Conservation (phyloP, 345 rosid genomes). For the Aquilaria malaccensis region DNA sequence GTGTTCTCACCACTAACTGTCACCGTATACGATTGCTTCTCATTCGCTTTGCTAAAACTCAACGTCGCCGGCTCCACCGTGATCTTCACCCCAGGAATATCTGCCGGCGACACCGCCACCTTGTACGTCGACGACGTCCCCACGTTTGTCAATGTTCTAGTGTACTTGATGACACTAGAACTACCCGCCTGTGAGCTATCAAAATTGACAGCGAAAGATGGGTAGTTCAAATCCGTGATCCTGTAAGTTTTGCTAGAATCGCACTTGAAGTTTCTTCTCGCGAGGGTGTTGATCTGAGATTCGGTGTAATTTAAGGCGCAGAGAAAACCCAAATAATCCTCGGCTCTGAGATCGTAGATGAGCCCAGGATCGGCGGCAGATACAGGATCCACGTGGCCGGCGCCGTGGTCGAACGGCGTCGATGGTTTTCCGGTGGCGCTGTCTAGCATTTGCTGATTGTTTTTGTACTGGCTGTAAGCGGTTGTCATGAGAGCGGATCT, state of each 20-base stretch:
- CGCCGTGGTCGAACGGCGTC: slow-evolving; percentile 73
- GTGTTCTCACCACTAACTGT: slow-evolving; percentile 45
- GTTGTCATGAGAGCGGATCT: slow-evolving; percentile 92
- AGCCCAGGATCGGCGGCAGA: slow-evolving; percentile 74
- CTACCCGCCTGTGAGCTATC: slow-evolving; percentile 15
- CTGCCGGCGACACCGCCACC: slow-evolving; percentile 27
- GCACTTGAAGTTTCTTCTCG: slow-evolving; percentile 44
- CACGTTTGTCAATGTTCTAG: slow-evolving; percentile 70
- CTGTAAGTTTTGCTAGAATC: slow-evolving; percentile 38
- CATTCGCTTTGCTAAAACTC: slow-evolving; percentile 43
- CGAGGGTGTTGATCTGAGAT: slow-evolving; percentile 32
- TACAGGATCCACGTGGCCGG: slow-evolving; percentile 79
- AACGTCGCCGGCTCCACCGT: slow-evolving; percentile 54
- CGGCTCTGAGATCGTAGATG: slow-evolving; percentile 57
- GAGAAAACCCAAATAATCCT: slow-evolving; percentile 62
- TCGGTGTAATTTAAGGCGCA: slow-evolving; percentile 65
- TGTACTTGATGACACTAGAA: slow-evolving; percentile 35
- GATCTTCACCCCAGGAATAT: slow-evolving; percentile 39
- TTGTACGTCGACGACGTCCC: slow-evolving; percentile 56
- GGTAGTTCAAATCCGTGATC: slow-evolving; percentile 60
- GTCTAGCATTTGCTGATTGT: slow-evolving; percentile 48
- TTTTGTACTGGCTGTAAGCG: slow-evolving; percentile 56
- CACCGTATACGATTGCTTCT: slow-evolving; percentile 65
- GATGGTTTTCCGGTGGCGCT: slow-evolving; percentile 54
- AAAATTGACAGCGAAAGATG: slow-evolving; percentile 58